Evolutionary conservation across 2,329 filamentous ascomycete species (phyloP).

Genomic region (Penicillium corylophilum): DNA sequence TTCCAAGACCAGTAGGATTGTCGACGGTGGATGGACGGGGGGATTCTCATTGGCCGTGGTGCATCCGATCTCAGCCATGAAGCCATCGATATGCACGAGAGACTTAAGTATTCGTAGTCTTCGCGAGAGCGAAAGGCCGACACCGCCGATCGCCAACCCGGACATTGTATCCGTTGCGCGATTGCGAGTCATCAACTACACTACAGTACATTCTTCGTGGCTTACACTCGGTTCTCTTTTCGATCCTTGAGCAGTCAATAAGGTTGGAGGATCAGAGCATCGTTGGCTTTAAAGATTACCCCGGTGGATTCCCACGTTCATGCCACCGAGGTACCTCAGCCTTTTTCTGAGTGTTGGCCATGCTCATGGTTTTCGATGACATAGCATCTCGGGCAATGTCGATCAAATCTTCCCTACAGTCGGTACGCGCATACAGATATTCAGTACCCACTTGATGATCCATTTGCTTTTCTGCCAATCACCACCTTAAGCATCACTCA

Average conservation of each 20-base stretch:
- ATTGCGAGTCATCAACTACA: not conserved
- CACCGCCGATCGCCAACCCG: constrained; percentile 6
- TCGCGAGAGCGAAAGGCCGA: constrained; percentile 6
- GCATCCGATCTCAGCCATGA: constrained; percentile 2
- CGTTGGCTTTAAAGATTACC: constrained; percentile 12
- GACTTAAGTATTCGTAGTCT: not conserved
- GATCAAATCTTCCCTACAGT: constrained; percentile 1
- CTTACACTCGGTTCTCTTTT: not conserved
- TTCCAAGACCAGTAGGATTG: constrained; percentile 2
- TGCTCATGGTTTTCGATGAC: not conserved
- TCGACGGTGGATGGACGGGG: not conserved
- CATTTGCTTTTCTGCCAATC: too few species aligned
- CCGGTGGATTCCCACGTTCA: constrained; percentile 23
- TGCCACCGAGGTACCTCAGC: constrained; percentile 12
- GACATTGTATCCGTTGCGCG: not conserved
- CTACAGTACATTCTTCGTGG: constrained; percentile 4
- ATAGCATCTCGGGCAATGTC: not conserved
- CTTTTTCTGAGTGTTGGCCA: not conserved
- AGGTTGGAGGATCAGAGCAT: constrained; percentile 17
- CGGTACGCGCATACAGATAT: too few species aligned
- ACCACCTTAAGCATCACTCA: too few species aligned
- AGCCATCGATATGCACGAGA: constrained; percentile 1
- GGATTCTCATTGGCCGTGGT: constrained; percentile 6
- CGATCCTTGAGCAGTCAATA: constrained; percentile 5
- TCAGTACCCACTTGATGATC: too few species aligned